Evolutionary conservation across 805 yeast species (phyloP).

Genomic region (Grigorovia jiainica): DNA sequence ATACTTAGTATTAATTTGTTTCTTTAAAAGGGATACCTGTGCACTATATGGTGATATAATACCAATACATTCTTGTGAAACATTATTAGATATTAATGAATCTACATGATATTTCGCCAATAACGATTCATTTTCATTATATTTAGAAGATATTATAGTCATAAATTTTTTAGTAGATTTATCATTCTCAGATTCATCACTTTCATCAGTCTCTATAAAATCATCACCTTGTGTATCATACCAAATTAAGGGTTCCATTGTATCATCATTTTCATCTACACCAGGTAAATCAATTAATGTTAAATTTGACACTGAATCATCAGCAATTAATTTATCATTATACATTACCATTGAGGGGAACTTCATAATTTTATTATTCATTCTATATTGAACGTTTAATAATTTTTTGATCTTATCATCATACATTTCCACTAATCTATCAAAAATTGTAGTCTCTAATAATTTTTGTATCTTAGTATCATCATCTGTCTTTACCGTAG

Average conservation of each 20-base stretch:
- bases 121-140: constrained; percentile 66
- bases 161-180: constrained; percentile 12
- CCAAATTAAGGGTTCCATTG: constrained; percentile 58
- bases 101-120: constrained; percentile 51
- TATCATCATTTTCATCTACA: constrained; percentile 43
- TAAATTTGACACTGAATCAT: constrained; percentile 42
- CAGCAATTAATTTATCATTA: constrained; percentile 53
- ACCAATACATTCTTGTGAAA: constrained; percentile 55
- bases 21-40: constrained; percentile 60
- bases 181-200: neutral
- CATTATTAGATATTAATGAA: constrained; percentile 43
- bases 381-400: constrained; percentile 74
- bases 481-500: constrained; percentile 62
- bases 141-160: constrained; percentile 44
- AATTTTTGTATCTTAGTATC: constrained; percentile 33
- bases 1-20: constrained; percentile 31
- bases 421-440: constrained; percentile 50
- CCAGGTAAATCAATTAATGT: constrained; percentile 46
- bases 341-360: constrained; percentile 68
- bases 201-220: constrained; percentile 50
- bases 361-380: constrained; percentile 70
- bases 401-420: constrained; percentile 44
- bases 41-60: constrained; percentile 86
- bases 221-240: constrained; percentile 90
- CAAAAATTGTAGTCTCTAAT: constrained; percentile 68